These are phyloP conservation scores for Acacia crassicarpa DNA, from an alignment of 306 rosid species.

Conservation along the genomic window DNA sequence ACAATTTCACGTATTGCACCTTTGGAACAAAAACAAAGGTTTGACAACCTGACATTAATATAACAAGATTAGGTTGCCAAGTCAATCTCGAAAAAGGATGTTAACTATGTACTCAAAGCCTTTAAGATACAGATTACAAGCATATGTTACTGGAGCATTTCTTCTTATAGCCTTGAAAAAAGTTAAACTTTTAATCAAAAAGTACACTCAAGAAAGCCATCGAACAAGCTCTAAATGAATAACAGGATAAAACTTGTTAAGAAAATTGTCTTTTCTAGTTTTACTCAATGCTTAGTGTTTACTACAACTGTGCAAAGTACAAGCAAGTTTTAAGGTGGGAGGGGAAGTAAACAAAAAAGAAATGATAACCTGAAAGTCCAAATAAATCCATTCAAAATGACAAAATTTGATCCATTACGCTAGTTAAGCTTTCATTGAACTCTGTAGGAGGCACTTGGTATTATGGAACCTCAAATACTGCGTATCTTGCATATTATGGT, in stretches of 20 bases:
- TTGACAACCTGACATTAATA: not conserved
- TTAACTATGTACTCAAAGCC: not conserved
- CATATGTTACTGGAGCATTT: not conserved
- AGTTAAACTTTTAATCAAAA: not conserved
- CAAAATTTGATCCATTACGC: not conserved
- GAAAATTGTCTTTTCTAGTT: not conserved
- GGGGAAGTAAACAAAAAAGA: not conserved
- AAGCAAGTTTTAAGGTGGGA: constrained; percentile 13
- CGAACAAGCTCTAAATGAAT: not conserved
- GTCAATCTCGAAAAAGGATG: not conserved
- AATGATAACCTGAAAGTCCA: not conserved
- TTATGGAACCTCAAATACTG: not conserved
- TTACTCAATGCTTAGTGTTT: not conserved
- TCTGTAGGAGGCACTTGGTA: not conserved
- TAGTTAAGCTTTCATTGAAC: not conserved
- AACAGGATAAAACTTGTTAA: too few relatives aligned
- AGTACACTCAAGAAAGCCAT: not conserved
- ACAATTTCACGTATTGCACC: not conserved
- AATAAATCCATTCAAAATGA: not conserved
- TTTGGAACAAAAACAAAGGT: not conserved
- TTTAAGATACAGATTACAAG: not conserved
- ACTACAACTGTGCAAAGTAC: not conserved
- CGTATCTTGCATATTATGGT: not conserved
- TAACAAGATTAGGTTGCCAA: not conserved
- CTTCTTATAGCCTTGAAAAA: not conserved